Conservation (phyloP, 345 rosid genomes). For the Gossypium arboreum region DNA sequence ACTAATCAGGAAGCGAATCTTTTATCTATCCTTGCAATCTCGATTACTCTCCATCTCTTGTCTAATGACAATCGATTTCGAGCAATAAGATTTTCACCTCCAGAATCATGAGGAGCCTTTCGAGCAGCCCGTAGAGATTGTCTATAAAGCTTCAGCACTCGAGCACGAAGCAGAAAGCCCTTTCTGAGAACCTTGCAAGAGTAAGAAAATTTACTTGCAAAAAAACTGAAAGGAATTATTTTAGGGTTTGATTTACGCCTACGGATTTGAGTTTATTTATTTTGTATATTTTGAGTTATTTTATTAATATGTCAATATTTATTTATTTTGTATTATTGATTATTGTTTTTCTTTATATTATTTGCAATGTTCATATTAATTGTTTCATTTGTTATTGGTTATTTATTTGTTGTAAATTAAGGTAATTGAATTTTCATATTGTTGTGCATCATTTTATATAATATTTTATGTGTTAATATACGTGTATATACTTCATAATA, state of each 20-base stretch:
- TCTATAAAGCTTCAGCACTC: conserved; percentile 79
- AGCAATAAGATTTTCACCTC: conserved; percentile 37
- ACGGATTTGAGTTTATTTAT: background rate
- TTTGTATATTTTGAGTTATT: no score
- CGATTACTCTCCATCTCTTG: conserved; percentile 71
- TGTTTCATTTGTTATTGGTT: no score
- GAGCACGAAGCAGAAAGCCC: conserved; percentile 78
- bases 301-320: no score
- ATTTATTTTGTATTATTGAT: no score
- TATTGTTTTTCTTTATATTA: no score
- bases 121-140: conserved; percentile 65
- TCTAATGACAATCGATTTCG: conserved; percentile 34
- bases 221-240: background rate
- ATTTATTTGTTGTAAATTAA: no score
- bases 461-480: no score
- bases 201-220: background rate
- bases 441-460: no score
- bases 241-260: conserved; percentile 2
- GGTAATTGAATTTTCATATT: no score
- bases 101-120: conserved; percentile 60
- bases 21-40: conserved; percentile 60
- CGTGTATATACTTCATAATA: no score
- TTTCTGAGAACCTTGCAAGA: conserved; percentile 9
- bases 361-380: no score
- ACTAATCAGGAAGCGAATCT: conserved; percentile 66